phyloP scores from a whole-genome alignment of 768 basidiomycete species.

The Russula sp. region DNA sequence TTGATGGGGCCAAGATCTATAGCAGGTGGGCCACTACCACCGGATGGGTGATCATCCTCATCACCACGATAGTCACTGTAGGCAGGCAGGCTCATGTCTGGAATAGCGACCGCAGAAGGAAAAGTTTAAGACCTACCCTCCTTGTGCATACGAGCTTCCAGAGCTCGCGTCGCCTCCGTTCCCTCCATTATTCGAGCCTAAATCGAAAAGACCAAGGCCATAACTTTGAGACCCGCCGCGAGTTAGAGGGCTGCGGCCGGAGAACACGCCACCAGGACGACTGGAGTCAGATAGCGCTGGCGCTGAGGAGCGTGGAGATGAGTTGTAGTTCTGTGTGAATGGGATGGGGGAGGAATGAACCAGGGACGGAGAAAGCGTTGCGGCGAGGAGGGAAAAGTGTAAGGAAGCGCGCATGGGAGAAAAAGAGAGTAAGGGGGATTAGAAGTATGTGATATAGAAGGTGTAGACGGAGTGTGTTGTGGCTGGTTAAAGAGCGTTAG shows the following conservation, averaged over 20 bases:
- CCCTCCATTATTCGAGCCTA: conserved; percentile 16
- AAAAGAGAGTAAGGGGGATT: conserved; percentile 6
- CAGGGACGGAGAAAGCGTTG: conserved; percentile 21
- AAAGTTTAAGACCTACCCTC: conserved; percentile 3
- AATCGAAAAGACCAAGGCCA: conserved; percentile 19
- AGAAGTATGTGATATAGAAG: conserved; percentile 7
- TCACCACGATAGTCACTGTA: neutral
- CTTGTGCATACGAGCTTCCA: conserved; percentile 13
- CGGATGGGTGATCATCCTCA: neutral
- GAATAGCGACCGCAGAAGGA: neutral
- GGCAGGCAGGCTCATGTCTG: neutral
- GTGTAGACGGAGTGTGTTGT: neutral
- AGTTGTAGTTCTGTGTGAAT: conserved; percentile 11
- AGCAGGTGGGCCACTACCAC: neutral
- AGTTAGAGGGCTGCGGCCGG: conserved; percentile 4
- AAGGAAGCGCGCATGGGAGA: conserved; percentile 18
- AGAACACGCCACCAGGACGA: conserved; percentile 17
- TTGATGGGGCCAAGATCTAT: conserved; percentile 7
- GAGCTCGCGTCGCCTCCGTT: conserved; percentile 22
- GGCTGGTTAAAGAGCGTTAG: neutral
- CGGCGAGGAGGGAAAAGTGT: conserved; percentile 21
- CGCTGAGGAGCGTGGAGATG: conserved; percentile 10
- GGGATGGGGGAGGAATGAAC: conserved; percentile 21
- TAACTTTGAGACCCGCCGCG: conserved; percentile 4
- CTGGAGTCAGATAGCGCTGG: conserved; percentile 8